Conservation (phyloP, 306 rosid species). For the Vachellia collinsii region DNA sequence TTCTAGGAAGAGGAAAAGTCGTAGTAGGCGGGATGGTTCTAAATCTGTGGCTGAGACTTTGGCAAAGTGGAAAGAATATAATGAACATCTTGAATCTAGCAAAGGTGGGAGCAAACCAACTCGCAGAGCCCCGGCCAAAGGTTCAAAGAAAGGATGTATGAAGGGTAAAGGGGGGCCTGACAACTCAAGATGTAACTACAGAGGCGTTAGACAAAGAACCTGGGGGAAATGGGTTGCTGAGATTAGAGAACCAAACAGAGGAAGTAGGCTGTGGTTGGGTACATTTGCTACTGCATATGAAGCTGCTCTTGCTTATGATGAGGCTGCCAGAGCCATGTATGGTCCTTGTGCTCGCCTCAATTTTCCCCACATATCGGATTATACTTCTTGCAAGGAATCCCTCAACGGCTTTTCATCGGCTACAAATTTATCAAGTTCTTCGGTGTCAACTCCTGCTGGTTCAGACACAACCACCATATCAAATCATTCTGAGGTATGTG, state of each 20-base stretch:
- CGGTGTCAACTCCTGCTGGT: constrained; percentile 47
- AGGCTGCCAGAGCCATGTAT: constrained; percentile 93
- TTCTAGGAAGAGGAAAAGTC: constrained; percentile 76
- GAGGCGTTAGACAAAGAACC: constrained; percentile 97
- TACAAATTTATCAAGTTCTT: constrained; percentile 49
- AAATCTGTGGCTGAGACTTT: constrained; percentile 68
- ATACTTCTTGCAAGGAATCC: constrained; percentile 32
- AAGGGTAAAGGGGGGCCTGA: constrained; percentile 98
- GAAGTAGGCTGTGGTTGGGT: constrained; percentile 73
- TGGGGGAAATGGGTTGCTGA: constrained; percentile 99
- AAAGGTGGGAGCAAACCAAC: constrained; percentile 39
- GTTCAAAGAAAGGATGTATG: constrained; percentile 99
- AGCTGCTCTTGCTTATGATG: constrained; percentile 78
- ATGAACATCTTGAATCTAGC: constrained; percentile 40
- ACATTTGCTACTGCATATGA: constrained; percentile 58
- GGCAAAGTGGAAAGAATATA: constrained; percentile 74
- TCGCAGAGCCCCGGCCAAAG: constrained; percentile 73
- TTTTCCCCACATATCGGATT: constrained; percentile 53
- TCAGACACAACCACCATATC: constrained; percentile 55
- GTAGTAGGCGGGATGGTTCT: constrained; percentile 60
- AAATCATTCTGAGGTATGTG: constrained; percentile 67
- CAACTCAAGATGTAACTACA: constrained; percentile 67
- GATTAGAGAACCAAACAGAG: constrained; percentile 80
- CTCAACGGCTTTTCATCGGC: constrained; percentile 38
- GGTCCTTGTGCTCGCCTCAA: constrained; percentile 83